Conservation (phyloP, 2,329 filamentous ascomycete genomes). For the Verticillium tricorpus region DNA sequence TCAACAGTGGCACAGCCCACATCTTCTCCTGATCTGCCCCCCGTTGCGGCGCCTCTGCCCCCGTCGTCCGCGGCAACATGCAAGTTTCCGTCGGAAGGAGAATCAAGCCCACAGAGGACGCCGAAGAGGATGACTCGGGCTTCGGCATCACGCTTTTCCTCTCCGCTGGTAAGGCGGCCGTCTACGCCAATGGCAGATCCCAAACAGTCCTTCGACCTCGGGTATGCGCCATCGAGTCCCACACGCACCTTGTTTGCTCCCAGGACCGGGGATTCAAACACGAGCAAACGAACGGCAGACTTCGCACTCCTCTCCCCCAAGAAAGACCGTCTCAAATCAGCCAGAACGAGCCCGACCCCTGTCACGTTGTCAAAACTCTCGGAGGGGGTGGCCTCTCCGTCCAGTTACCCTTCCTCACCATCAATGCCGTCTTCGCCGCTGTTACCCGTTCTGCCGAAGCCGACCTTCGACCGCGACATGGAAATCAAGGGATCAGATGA, state of each 20-base stretch:
- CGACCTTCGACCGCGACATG: constrained; percentile 40
- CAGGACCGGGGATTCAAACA: neutral
- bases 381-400: neutral
- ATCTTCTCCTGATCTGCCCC: neutral
- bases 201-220: neutral
- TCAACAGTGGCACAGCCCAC: neutral
- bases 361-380: constrained; percentile 5
- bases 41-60: neutral
- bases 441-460: constrained; percentile 18
- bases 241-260: constrained; percentile 1
- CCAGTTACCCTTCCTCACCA: constrained; percentile 12
- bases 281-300: constrained; percentile 2
- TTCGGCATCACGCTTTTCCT: neutral
- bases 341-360: constrained; percentile 2
- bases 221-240: neutral
- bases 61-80: neutral
- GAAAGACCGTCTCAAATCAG: constrained; percentile 4
- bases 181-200: neutral
- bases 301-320: neutral
- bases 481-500: constrained; percentile 69
- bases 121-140: neutral
- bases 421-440: constrained; percentile 19
- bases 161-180: neutral
- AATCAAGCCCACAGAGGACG: neutral
- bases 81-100: neutral